Base-by-base conservation (phyloP, 2,329 filamentous ascomycete species). In the Alternaria ethzedia region DNA sequence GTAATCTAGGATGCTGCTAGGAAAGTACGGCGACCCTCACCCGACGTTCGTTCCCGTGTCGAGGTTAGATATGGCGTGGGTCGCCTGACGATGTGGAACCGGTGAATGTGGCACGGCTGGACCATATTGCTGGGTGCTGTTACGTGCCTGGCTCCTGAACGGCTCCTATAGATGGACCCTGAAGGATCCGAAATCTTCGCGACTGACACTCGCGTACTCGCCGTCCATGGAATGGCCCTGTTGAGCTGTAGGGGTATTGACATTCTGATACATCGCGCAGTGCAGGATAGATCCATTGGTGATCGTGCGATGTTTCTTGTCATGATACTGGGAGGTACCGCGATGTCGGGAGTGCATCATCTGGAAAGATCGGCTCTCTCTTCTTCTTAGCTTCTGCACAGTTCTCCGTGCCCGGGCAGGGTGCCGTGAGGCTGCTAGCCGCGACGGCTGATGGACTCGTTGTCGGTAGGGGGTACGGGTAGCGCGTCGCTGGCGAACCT, bases 31-130 rank as follows among this genome's bases (percentile, higher is more conserved):
- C 59, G 59, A 58, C n/a, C 55, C n/a, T 30, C 36, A 59, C 47
- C 49, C 50, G 26, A 46, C 30, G 57, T 41, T 17, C 13, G 51
- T 57, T 58, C 43, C 54, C 55, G 41, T 30, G 30, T 62, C 55
- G 54, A 62, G 23, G 28, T 59, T 49, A 25, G 47, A 47, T 30
- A 30, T 26, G 23, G 26, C 45, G 47, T 25, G 59, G 59, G 59
- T 32, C 54, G 59, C 59, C 59, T 62, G 13, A 62, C 8, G 12
- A 52, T 47, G 36, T 44, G n/a, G 20, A 17, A 45, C 47, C 43
- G 47, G 55, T 62, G 47, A 54, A 57, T 17, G 36, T 54, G 44
- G 46, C 43, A 57, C 59, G 59, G 59, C 59, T 54, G 59, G 49
- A 46, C 54, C 59, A 51, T 9, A 26, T 10, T 13, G 11, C 10